Conservation (phyloP, 2,329 filamentous ascomycete genomes). For the Fusarium torreyae region DNA sequence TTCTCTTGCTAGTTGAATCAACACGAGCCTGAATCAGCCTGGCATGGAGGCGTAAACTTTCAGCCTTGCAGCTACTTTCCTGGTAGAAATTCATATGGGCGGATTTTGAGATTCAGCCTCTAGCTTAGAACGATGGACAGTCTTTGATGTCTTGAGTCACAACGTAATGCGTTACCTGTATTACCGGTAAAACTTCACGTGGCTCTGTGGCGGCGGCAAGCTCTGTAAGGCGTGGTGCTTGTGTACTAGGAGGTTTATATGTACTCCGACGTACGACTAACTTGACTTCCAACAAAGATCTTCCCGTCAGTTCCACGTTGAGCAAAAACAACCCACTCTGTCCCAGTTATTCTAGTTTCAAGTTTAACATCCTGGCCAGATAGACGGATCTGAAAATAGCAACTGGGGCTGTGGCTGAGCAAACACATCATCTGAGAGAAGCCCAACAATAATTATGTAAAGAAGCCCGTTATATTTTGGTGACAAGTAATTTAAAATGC, state of each 20-base stretch:
- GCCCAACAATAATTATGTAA: background rate
- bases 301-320: background rate
- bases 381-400: slow-evolving; percentile 42
- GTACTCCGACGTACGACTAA: slow-evolving; percentile 10
- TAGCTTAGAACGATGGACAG: background rate
- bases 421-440: slow-evolving; percentile 15
- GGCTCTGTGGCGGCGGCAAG: background rate
- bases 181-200: background rate
- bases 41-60: background rate
- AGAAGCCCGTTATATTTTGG: background rate
- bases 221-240: background rate
- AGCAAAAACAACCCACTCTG: slow-evolving; percentile 5
- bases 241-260: slow-evolving; percentile 17
- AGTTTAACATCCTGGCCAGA: slow-evolving; percentile 8
- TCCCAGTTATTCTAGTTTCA: slow-evolving; percentile 2
- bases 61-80: background rate
- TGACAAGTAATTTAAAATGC: background rate
- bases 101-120: background rate
- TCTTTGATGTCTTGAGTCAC: background rate
- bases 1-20: too few species aligned
- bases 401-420: slow-evolving; percentile 45
- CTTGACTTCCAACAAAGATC: background rate
- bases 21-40: too few species aligned
- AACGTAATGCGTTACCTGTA: background rate
- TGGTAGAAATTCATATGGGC: background rate